phyloP scores from a whole-genome alignment of 345 rosid species.

The Salix exigua region DNA sequence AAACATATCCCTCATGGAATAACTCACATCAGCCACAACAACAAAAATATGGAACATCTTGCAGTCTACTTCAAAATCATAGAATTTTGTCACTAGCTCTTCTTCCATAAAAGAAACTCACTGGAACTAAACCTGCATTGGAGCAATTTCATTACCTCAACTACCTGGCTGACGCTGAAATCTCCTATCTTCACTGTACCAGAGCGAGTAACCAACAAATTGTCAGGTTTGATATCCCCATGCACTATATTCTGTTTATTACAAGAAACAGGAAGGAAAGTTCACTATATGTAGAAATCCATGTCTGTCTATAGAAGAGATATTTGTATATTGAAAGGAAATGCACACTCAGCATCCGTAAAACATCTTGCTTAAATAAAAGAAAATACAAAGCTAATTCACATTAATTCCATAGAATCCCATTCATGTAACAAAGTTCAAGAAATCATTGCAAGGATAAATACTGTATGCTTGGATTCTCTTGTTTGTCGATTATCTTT shows the following conservation, averaged over 20 bases:
- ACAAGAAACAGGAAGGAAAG: conserved; percentile 1
- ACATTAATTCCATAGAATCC: background rate
- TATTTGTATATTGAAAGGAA: background rate
- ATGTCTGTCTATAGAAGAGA: background rate
- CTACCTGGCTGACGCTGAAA: conserved; percentile 95
- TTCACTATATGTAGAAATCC: background rate
- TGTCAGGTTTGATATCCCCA: conserved; percentile 99
- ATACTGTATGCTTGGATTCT: background rate
- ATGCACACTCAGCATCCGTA: background rate
- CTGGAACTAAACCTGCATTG: background rate
- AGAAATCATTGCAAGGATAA: background rate
- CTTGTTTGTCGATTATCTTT: background rate
- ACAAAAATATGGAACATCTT: background rate
- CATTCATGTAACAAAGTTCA: background rate
- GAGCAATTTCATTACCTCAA: conserved; percentile 59
- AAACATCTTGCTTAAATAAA: background rate
- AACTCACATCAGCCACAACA: background rate
- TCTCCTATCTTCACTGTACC: conserved; percentile 95
- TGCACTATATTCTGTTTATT: conserved; percentile 76
- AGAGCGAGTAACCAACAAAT: conserved; percentile 65
- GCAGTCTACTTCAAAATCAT: background rate
- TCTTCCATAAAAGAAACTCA: background rate
- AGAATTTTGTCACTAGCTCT: background rate
- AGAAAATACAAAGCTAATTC: background rate
- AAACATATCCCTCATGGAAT: background rate